A percentile compares a stretch with the other conserved stretches of the same genome.
phyloP scores from a whole-genome alignment of 2,329 filamentous ascomycete genomes.

The Drechslerella coelobrocha region DNA sequence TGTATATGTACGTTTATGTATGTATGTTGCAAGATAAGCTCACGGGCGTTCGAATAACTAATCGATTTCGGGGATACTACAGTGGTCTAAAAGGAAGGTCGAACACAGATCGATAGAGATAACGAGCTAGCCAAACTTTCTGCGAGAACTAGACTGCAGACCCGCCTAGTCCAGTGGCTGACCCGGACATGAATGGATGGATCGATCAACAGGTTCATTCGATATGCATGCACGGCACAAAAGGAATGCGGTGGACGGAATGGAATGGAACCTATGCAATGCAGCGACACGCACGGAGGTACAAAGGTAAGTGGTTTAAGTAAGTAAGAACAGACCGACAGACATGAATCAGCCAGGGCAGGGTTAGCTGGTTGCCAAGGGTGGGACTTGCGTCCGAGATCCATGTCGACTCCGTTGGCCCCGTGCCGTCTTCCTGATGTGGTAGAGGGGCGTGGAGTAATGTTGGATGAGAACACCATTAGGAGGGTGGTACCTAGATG shows the following conservation, averaged over 20 bases:
- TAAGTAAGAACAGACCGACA: neutral
- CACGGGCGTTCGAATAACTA: neutral
- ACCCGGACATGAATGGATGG: neutral
- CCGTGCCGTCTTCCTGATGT: conserved; percentile 6
- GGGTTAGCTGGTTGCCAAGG: neutral
- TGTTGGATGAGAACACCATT: too few species aligned
- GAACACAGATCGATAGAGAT: conserved; percentile 2
- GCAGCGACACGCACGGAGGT: conserved; percentile 5
- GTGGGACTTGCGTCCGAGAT: neutral
- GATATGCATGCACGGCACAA: conserved; percentile 1
- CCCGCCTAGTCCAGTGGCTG: too few species aligned
- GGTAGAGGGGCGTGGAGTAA: neutral
- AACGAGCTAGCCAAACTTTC: too few species aligned
- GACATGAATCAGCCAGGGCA: neutral
- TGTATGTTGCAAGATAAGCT: neutral
- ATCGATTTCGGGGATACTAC: neutral
- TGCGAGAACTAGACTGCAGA: too few species aligned
- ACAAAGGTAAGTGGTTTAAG: too few species aligned
- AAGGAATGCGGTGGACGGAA: conserved; percentile 6
- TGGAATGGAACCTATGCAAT: neutral
- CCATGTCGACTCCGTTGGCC: conserved; percentile 1
- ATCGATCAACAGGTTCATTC: neutral
- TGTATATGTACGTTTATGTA: neutral
- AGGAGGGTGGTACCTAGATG: neutral
- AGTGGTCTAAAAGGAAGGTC: neutral